Conservation (phyloP, 148 eudicot genomes). For the Spergularia bocconei region DNA sequence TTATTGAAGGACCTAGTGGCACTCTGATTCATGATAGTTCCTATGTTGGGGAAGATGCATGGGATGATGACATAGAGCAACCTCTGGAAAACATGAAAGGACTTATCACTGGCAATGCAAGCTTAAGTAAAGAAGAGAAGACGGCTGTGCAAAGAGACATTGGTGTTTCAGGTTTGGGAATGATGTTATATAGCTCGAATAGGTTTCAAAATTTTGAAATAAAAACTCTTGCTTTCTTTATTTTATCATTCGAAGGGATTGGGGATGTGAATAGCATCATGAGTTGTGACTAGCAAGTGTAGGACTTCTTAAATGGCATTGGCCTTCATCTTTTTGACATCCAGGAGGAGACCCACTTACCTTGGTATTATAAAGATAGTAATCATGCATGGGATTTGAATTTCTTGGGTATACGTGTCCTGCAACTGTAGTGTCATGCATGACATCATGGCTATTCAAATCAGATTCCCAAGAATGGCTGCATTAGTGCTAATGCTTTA, state of each 20-base stretch:
- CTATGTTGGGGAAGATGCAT: conserved; percentile 90
- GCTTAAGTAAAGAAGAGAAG: conserved; percentile 47
- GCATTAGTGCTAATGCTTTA: not conserved
- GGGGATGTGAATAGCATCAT: not conserved
- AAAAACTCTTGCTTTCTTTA: not conserved
- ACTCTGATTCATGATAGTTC: conserved; percentile 72
- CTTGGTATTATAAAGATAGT: not conserved
- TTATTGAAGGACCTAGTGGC: conserved; percentile 68
- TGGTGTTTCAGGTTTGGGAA: conserved; percentile 59
- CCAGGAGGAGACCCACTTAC: not conserved
- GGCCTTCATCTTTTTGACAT: conserved; percentile 2
- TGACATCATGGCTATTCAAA: conserved; percentile 2
- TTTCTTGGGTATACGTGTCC: not conserved
- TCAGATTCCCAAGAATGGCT: not conserved
- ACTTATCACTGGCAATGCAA: conserved; percentile 43
- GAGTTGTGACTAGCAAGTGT: not conserved
- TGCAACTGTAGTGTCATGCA: not conserved
- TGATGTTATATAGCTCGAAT: not conserved
- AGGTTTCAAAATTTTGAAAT: not conserved
- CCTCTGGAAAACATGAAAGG: conserved; percentile 42
- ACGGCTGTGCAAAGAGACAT: conserved; percentile 44
- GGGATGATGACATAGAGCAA: conserved; percentile 65
- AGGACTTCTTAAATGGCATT: not conserved
- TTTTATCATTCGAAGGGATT: not conserved
- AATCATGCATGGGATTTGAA: not conserved